Evolutionary conservation across 805 yeast genomes (phyloP).

Genomic region (Spathaspora hagerdaliae): DNA sequence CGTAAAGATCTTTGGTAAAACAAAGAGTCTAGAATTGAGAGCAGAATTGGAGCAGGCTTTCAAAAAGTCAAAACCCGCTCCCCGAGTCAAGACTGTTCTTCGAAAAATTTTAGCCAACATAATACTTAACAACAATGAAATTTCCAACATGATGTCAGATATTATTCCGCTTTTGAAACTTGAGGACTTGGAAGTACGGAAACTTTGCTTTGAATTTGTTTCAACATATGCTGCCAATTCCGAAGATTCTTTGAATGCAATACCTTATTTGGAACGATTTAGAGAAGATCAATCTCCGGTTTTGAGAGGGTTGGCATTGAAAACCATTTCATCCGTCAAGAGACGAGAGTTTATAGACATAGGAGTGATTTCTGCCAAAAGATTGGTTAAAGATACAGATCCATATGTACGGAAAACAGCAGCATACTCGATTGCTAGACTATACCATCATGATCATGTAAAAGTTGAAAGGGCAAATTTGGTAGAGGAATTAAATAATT

Average conservation of each 20-base stretch:
- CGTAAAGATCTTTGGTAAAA: slow-evolving; percentile 34
- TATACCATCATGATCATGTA: slow-evolving; percentile 53
- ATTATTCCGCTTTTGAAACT: slow-evolving; percentile 47
- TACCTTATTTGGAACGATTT: slow-evolving; percentile 55
- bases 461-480: slow-evolving; percentile 42
- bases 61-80: slow-evolving; percentile 38
- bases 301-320: slow-evolving; percentile 57
- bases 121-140: slow-evolving; percentile 77
- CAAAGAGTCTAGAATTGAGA: slow-evolving; percentile 35
- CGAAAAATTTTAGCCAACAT: slow-evolving; percentile 79
- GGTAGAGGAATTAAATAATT: slow-evolving; percentile 45
- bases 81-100: slow-evolving; percentile 37
- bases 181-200: slow-evolving; percentile 65
- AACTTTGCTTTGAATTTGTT: slow-evolving; percentile 67
- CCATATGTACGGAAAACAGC: slow-evolving; percentile 67
- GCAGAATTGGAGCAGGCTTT: slow-evolving; percentile 42
- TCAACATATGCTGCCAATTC: slow-evolving; percentile 55
- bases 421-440: slow-evolving; percentile 61
- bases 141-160: slow-evolving; percentile 64
- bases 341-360: slow-evolving; percentile 47
- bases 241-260: slow-evolving; percentile 52
- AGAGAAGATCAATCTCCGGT: slow-evolving; percentile 43
- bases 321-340: slow-evolving; percentile 60
- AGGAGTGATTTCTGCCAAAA: slow-evolving; percentile 37
- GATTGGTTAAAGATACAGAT: slow-evolving; percentile 42